Conservation (phyloP, 2,329 filamentous ascomycete species). For the Pyrenophora graminea region DNA sequence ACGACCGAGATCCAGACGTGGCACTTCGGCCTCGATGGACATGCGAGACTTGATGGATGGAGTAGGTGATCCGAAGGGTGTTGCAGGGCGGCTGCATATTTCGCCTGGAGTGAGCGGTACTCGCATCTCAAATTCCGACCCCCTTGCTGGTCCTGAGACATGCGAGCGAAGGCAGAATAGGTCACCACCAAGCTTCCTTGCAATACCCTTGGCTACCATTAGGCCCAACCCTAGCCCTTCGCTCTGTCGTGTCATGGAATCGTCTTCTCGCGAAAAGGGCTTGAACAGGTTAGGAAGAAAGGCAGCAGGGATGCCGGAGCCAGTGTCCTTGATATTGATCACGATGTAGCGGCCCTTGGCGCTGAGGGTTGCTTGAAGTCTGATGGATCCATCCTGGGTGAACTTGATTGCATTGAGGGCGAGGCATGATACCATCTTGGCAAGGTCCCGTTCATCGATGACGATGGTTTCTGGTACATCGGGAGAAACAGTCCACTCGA, state of each 20-base stretch:
- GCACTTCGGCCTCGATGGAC: constrained; percentile 36
- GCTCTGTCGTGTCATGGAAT: constrained; percentile 67
- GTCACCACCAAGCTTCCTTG: constrained; percentile 70
- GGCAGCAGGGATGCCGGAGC: constrained; percentile 68
- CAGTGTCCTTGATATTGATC: constrained; percentile 68
- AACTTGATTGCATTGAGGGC: constrained; percentile 73
- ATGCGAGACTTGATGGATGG: constrained; percentile 40
- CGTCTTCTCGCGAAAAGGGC: constrained; percentile 70
- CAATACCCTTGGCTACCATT: constrained; percentile 72
- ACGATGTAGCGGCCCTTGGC: constrained; percentile 59
- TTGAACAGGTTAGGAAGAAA: constrained; percentile 71
- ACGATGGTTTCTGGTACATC: constrained; percentile 59
- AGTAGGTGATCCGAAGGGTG: constrained; percentile 54
- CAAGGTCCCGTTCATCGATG: constrained; percentile 66
- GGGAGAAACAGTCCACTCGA: constrained; percentile 56
- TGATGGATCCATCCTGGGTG: constrained; percentile 66
- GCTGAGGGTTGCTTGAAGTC: constrained; percentile 59
- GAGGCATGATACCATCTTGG: constrained; percentile 66
- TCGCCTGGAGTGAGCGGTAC: constrained; percentile 63
- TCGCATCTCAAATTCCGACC: constrained; percentile 71
- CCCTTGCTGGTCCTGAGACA: constrained; percentile 63
- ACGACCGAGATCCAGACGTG: constrained; percentile 19
- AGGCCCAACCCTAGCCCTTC: constrained; percentile 72
- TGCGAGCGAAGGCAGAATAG: constrained; percentile 66
- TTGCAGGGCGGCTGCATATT: constrained; percentile 54